Evolutionary conservation across 768 basidiomycete genomes (phyloP).

Genomic region (Termitomyces eurrhizus): DNA sequence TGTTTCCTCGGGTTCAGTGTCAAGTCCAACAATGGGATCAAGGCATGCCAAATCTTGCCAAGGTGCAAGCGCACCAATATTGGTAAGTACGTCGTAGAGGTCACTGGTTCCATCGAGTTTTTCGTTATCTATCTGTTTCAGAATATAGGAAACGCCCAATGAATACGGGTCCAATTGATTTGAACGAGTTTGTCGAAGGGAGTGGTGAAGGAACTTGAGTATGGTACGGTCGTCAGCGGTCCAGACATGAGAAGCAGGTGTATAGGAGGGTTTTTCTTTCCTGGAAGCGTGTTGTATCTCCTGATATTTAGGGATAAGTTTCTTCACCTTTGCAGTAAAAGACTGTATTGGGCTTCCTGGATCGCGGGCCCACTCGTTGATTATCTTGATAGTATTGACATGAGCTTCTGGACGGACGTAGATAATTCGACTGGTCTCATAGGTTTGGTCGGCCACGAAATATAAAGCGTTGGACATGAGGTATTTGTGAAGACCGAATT

Average conservation of each 20-base stretch:
- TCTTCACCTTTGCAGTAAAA: slow-evolving; percentile 50
- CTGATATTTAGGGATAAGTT: slow-evolving; percentile 33
- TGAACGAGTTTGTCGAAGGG: slow-evolving; percentile 42
- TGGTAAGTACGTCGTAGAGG: slow-evolving; percentile 50
- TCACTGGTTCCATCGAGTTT: slow-evolving; percentile 27
- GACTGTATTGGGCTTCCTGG: slow-evolving; percentile 34
- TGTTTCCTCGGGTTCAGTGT: slow-evolving; percentile 27
- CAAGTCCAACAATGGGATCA: slow-evolving; percentile 32
- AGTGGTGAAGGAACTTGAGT: slow-evolving; percentile 52
- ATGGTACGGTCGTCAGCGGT: slow-evolving; percentile 51
- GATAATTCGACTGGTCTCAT: slow-evolving; percentile 49
- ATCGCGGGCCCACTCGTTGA: slow-evolving; percentile 44
- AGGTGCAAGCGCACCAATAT: slow-evolving; percentile 71
- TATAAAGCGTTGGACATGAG: slow-evolving; percentile 51
- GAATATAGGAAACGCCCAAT: slow-evolving; percentile 45
- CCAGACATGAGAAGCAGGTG: slow-evolving; percentile 36
- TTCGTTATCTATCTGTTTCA: slow-evolving; percentile 51
- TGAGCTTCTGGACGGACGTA: slow-evolving; percentile 60
- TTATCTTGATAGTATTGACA: slow-evolving; percentile 43
- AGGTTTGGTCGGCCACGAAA: slow-evolving; percentile 50
- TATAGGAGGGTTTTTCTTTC: slow-evolving; percentile 26
- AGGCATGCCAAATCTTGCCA: slow-evolving; percentile 71
- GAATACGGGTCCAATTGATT: slow-evolving; percentile 65
- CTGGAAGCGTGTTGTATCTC: slow-evolving; percentile 25
- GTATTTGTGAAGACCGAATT: slow-evolving; percentile 58